phyloP scores from a whole-genome alignment of 257 asterid species.

The Solanum lycopersicoides region DNA sequence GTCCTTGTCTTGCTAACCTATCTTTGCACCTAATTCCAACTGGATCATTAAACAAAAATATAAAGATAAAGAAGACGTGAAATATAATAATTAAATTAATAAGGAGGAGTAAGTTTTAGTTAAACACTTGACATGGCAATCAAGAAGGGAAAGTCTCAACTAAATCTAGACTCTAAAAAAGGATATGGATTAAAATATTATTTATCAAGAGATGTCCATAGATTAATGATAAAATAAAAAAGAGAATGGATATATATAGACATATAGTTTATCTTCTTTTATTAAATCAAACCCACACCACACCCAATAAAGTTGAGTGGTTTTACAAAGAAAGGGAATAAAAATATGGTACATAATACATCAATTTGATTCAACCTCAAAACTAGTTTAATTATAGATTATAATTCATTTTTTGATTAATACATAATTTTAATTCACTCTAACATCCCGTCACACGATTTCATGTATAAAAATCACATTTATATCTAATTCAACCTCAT shows the following conservation, averaged over 20 bases:
- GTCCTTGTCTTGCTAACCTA: not conserved
- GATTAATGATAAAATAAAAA: not conserved
- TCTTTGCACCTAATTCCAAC: not conserved
- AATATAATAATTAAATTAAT: not conserved
- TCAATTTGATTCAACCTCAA: no score
- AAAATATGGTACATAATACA: no score
- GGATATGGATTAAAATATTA: not conserved
- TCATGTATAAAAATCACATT: rapidly evolving
- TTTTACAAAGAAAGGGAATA: not conserved
- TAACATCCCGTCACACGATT: rapidly evolving
- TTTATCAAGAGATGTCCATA: not conserved
- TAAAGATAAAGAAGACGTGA: not conserved
- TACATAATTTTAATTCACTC: no score
- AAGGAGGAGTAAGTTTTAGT: not conserved
- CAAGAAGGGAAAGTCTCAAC: not conserved
- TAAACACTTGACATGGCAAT: not conserved
- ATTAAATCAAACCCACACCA: not conserved
- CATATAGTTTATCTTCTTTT: not conserved
- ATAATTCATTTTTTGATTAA: no score
- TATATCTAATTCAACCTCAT: not conserved
- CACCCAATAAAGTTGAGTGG: not conserved
- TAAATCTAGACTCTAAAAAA: not conserved
- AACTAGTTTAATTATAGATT: no score
- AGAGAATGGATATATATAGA: not conserved
- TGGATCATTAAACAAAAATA: not conserved